A percentile compares a stretch with the other conserved stretches of the same genome.
These are phyloP conservation scores for Fusarium sambucinum DNA, from an alignment of 2,329 filamentous ascomycete genomes.

Conservation along the genomic window DNA sequence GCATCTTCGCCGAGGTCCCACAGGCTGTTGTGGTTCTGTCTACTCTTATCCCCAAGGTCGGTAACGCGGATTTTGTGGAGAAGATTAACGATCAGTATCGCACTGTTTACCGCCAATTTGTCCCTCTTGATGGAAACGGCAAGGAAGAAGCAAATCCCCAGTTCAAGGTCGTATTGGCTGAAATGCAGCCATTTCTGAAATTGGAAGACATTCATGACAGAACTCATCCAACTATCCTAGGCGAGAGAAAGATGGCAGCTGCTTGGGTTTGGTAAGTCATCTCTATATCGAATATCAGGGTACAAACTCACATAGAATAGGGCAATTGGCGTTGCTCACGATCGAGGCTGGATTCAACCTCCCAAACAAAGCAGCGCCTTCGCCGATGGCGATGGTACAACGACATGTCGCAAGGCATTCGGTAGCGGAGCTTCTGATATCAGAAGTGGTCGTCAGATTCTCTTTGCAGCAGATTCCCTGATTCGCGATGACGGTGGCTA, in stretches of 20 bases:
- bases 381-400: not conserved
- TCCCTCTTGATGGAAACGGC: not conserved
- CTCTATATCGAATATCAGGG: fast-evolving
- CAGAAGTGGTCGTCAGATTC: slow-evolving; percentile 3
- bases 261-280: slow-evolving; percentile 2
- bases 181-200: slow-evolving; percentile 2
- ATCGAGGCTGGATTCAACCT: not conserved
- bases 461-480: not conserved
- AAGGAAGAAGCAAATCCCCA: slow-evolving; percentile 3
- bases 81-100: slow-evolving; percentile 6
- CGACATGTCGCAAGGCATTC: slow-evolving; percentile 1
- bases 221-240: not conserved
- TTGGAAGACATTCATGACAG: not conserved
- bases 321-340: not conserved
- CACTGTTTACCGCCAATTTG: slow-evolving; percentile 4
- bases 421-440: slow-evolving; percentile 1
- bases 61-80: not conserved
- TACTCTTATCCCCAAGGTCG: slow-evolving; percentile 1
- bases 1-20: slow-evolving; percentile 3
- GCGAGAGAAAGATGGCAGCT: slow-evolving; percentile 4
- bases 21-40: slow-evolving; percentile 7
- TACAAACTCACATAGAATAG: not conserved
- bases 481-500: slow-evolving; percentile 5
- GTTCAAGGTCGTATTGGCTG: slow-evolving; percentile 4
- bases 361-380: slow-evolving; percentile 5